Base-by-base conservation (phyloP, 345 rosid species). In the Draba incana region DNA sequence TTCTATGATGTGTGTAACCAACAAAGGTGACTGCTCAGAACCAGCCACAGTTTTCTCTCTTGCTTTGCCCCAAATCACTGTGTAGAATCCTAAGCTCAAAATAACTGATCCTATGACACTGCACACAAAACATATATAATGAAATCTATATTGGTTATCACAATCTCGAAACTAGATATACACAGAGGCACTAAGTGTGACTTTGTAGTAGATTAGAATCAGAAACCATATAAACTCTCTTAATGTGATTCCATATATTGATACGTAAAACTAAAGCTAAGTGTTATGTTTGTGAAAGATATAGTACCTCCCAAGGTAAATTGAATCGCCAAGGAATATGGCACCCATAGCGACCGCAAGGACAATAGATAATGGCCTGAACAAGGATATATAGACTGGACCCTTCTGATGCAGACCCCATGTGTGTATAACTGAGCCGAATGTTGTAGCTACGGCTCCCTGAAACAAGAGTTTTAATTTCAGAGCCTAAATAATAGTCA, bases 401-500 rank as follows among this genome's bases (percentile, higher is more conserved):
- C 84, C 86, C 14, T 78, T 78, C 68, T 73, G 5, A 56, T 43
- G 79, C 51, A 83, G 54, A 35, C 72, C 78, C 79, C 81, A 76
- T 27, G 79, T 49, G 55, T 80, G 81, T 33, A 64, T 66, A 27
- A 56, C 52, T 23, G 39, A 2, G 50, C 55, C 42, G 1, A 78
- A 45, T 14, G 61, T 44, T 39, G 56, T 23, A 28, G 67, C 60
- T 15, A 68, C 25, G 13, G 35, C 56, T 53, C 79, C 82, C 77
- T 76, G 47, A 43, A 28, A 28, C 31, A 28, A 28, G 31, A 28
- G 31, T 28, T 3, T 28, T 28, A 28, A 28, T 28, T 28, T 28
- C 31, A 3, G 31, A 28, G 31, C 31, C 5, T 28, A 28, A 28
- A 28, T 3, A 5, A 28, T 28, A 28, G 31, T 28, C 4, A 3